These are phyloP conservation scores for Fusarium sp. DNA, from an alignment of 2,329 filamentous ascomycete genomes.

Conservation along the genomic window DNA sequence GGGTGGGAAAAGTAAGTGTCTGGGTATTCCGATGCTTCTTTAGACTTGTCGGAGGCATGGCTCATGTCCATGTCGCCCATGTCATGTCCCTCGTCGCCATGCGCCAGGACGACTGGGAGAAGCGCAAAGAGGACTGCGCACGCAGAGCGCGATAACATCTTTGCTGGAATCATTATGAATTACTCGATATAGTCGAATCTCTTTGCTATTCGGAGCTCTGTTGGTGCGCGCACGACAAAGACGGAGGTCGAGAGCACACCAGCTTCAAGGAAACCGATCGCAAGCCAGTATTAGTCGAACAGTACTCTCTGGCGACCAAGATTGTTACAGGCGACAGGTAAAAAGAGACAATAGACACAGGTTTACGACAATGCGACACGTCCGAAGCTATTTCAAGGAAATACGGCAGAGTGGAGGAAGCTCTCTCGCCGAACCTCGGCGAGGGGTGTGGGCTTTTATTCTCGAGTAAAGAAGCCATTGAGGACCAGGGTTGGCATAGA, in stretches of 20 bases:
- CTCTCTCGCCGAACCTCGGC: constrained; percentile 2
- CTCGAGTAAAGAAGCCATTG: constrained; percentile 10
- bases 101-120: constrained; percentile 38
- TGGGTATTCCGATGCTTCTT: constrained; percentile 50
- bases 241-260: not conserved
- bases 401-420: constrained; percentile 13
- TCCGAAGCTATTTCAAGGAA: constrained; percentile 30
- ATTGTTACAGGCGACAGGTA: not conserved
- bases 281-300: not conserved
- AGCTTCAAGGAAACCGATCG: not conserved
- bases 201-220: not conserved
- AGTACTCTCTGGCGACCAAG: not conserved
- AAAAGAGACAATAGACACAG: not conserved
- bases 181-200: not conserved
- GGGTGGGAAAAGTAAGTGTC: constrained; percentile 71
- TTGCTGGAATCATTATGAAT: constrained; percentile 9
- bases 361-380: constrained; percentile 18
- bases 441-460: constrained; percentile 17
- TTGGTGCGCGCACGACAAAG: not conserved
- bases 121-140: constrained; percentile 19
- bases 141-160: not conserved
- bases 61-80: constrained; percentile 19
- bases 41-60: constrained; percentile 38
- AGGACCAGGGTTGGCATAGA: constrained; percentile 13
- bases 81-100: constrained; percentile 26